Evolutionary conservation across 805 yeast species (phyloP), one percentile per base, ranked within the genome.

Genomic region (Candida chauliodis): DNA sequence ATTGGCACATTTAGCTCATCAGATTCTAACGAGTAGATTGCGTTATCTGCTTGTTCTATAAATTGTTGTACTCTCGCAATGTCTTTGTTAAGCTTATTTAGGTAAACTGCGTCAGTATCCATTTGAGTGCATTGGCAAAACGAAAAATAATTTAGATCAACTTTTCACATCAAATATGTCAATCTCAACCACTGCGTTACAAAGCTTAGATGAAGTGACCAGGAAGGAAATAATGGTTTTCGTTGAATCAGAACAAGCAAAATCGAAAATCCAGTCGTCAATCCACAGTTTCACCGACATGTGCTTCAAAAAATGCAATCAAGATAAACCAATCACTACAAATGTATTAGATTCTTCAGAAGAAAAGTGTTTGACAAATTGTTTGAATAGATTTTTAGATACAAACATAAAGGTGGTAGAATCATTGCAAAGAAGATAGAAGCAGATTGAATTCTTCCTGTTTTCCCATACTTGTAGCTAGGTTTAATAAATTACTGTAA

Each of bases 271-370:
- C 21, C 96, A 88, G 60, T 74, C 76, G 66, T 79, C 95, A 23
- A 84, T 90, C 44, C 96, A 90, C 59, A 78, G 74, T 53, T 88
- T 87, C 75, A 89, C 96, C 19, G 90, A 88, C 56, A 72, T 82
- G 71, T 90, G 98, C 59, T 90, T 88, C 73, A 85, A 83, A 58
- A 84, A 85, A 63, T 90, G 98, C 61, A 75, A 88, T 37, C 63
- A 67, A 34, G 57, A 62, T 44, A 55, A 40, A 39, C 60, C 69
- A 13, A 66, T 76, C 36, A 63, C 68, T 34, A 61, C 67, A 41
- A 74, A 75, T 21, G 69, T 68, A 33, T 67, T 89, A 47, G 70
- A 71, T 45, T 37, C 63, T 2, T 59, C 59, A 39, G 97, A 90
- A 61, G 84, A 82, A 48, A 61, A 69, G 24, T 90, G 97, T 59